Base-by-base conservation (phyloP, 371 early-diverging fungal species). In the Syncephalastrum racemosum region DNA sequence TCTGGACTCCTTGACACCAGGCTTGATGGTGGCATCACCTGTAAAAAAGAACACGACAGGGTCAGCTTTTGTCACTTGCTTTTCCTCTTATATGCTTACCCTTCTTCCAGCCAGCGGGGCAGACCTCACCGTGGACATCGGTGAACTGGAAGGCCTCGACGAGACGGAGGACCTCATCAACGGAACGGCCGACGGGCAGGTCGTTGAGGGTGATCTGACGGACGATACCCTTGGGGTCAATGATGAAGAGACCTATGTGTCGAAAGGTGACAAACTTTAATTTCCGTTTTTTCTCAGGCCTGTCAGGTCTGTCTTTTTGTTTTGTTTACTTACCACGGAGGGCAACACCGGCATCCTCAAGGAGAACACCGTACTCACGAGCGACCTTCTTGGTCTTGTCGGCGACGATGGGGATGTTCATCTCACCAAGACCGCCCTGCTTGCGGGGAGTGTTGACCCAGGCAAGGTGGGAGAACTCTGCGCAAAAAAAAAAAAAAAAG, bases 61-160 rank as follows among this genome's bases (percentile, higher is more conserved):
- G 36, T 31, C 10, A 31, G 36, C 12, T 31, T 31, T 8, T 7
- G 36, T 31, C 10, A 8, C 36, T 2, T 31, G 12, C 6, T 31
- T 31, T 10, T 8, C 12, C 12, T 10, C 10, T 8, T 12, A 2
- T 31, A 31, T 31, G 36, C 36, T 31, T 66, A 55, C 95, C 95
- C 72, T 86, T 86, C 62, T 79, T 72, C 95, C 95, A 96, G 81
- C 87, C 86, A 53, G 87, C 92, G 52, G 95, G 94, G 87, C 94
- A 93, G 12, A 83, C 83, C 39, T 83, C 80, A 55, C 83, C 83
- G 58, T 82, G 73, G 63, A 85, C 62, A 51, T 89, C 89, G 54
- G 81, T 76, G 79, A 90, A 91, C 67, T 90, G 81, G 59, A 91
- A 71, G 13, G 92, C 94, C 67, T 92, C 85, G 25, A 95, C 67